phyloP scores from a whole-genome alignment of 352 stramenopile genomes.

The Phytophthora podocarpi region DNA sequence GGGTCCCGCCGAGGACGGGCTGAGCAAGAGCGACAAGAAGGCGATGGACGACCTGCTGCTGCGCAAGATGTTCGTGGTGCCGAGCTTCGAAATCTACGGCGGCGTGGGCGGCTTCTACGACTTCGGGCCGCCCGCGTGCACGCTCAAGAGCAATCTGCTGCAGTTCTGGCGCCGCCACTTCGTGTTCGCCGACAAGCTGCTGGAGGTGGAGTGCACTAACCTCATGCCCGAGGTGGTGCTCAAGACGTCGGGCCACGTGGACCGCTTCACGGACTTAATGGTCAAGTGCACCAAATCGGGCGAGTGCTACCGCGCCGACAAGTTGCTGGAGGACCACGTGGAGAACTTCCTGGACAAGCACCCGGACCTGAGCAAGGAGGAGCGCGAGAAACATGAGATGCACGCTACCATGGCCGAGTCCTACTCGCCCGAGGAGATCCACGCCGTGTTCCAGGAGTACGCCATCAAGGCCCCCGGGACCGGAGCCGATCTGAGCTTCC shows the following conservation, averaged over 20 bases:
- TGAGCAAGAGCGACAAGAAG: constrained; percentile 86
- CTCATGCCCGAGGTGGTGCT: constrained; percentile 97
- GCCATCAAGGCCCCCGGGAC: constrained; percentile 92
- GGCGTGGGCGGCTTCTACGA: constrained; percentile 99
- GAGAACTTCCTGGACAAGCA: constrained; percentile 96
- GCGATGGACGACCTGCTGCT: constrained; percentile 97
- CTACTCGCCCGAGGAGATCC: constrained; percentile 97
- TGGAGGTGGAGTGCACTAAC: constrained; percentile 99
- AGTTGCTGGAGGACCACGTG: constrained; percentile 99
- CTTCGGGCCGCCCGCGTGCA: constrained; percentile 95
- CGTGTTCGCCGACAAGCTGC: constrained; percentile 97
- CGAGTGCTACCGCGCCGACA: constrained; percentile 99
- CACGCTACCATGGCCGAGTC: constrained; percentile 97
- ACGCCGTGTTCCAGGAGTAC: constrained; percentile 94
- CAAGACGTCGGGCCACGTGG: constrained; percentile 99
- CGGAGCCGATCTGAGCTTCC: constrained; percentile 93
- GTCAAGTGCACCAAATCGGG: constrained; percentile 97
- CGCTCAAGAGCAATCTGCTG: constrained; percentile 97
- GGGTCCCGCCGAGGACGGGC: constrained; percentile 58
- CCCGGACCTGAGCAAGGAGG: constrained; percentile 66
- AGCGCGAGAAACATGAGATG: constrained; percentile 94
- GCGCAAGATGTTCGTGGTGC: constrained; percentile 99
- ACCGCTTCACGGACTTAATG: constrained; percentile 99
- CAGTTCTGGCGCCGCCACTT: constrained; percentile 98
- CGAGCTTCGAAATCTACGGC: constrained; percentile 99